Conservation (phyloP, 192 early-diverging fungal genomes). For the Funneliformis geosporum region DNA sequence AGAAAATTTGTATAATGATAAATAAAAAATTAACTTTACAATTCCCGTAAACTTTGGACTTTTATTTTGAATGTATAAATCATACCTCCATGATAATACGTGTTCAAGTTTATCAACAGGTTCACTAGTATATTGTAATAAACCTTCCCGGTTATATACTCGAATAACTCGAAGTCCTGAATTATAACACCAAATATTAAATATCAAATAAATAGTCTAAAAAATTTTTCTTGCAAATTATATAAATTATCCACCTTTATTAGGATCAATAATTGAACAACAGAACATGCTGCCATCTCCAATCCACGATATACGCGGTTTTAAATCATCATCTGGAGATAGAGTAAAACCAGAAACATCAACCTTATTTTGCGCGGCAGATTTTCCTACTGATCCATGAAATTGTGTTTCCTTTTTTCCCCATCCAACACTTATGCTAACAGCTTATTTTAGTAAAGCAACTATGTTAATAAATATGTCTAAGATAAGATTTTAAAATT, state of each 20-base stretch:
- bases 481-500: not conserved
- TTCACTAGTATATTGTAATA: constrained; percentile 82
- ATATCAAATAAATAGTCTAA: not conserved
- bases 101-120: constrained; percentile 76
- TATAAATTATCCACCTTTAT: constrained; percentile 38
- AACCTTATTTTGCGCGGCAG: constrained; percentile 59
- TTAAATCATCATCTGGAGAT: constrained; percentile 69
- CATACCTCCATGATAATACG: constrained; percentile 72
- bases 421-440: constrained; percentile 88
- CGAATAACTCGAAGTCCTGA: constrained; percentile 65
- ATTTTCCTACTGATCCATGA: constrained; percentile 86
- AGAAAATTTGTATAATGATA: not conserved
- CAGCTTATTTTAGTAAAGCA: constrained; percentile 41
- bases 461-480: not conserved
- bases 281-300: constrained; percentile 86
- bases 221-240: not conserved
- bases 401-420: constrained; percentile 97
- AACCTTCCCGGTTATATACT: constrained; percentile 85
- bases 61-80: not conserved
- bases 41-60: not conserved
- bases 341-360: constrained; percentile 43
- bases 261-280: constrained; percentile 67
- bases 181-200: not conserved
- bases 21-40: not conserved
- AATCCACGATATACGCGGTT: constrained; percentile 82